Base-by-base conservation (phyloP, 768 basidiomycete species). In the Lactifluus hygrophoroides region DNA sequence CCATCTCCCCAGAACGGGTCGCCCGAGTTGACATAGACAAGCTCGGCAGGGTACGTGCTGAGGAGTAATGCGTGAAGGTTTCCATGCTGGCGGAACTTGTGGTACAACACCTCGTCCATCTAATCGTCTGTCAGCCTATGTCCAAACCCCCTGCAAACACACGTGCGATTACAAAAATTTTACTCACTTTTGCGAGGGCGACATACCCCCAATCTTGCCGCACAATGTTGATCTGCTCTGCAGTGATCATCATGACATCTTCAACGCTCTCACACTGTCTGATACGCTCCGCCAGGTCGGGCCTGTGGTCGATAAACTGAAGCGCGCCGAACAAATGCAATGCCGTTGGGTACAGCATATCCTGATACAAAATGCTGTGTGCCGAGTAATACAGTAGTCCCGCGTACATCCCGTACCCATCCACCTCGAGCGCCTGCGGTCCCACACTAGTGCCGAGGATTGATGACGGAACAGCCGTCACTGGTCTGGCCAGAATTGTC, bases 321-420 rank as follows among this genome's bases (percentile, higher is more conserved):
- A 86, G 73, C 10, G 88, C 87, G 69, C 91, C 87, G 54, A 82
- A 78, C n/a, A 91, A 74, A 63, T 91, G 89, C 64, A 83, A 69
- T 9, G 85, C 88, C 1, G 82, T 85, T 1, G 86, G 86, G 64
- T 84, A 92, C 42, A 70, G 69, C 54, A 72, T 73, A 34, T 80
- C 75, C 34, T 75, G 68, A 68, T 82, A 84, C 51, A 81, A 56
- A n/a, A 92, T 77, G 4, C 74, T 75, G 64, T 88, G 82, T 1
- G 74, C 79, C 1, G 88, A 88, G 63, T 83, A 80, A 65, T 82
- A 87, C 67, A 86, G 71, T 69, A 90, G 84, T 0, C 76, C 77
- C 0, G 73, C 66, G 54, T 72, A 75, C 13, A 72, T 68, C 35
- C 61, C 60, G 27, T 44, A 38, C 38, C 62, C 64, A 44, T 67